A percentile compares a stretch with the other conserved stretches of the same genome.
phyloP scores from a whole-genome alignment of 2,329 filamentous ascomycete genomes.

The Pestalotiopsis sp. region DNA sequence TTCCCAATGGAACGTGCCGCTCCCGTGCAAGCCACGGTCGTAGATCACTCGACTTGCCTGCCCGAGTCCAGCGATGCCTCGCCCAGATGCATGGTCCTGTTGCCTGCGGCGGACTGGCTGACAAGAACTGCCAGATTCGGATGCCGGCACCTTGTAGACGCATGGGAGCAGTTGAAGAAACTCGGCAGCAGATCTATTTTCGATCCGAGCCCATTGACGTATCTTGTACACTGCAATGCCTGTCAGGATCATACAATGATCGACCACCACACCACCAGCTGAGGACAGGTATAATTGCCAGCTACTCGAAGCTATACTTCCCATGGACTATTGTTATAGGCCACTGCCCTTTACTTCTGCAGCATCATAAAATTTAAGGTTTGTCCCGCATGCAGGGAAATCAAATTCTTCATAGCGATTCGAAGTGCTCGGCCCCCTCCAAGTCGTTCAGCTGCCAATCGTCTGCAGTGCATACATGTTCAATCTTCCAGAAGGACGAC shows the following conservation, averaged over 20 bases:
- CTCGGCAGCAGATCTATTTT: neutral
- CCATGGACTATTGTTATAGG: neutral
- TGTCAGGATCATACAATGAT: neutral
- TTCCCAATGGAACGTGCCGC: constrained; percentile 7
- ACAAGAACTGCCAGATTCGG: neutral
- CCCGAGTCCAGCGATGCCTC: neutral
- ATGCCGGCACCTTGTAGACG: neutral
- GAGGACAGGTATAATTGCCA: neutral
- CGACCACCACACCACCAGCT: neutral
- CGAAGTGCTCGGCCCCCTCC: neutral
- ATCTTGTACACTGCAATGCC: neutral
- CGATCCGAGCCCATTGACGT: neutral
- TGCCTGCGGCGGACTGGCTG: neutral
- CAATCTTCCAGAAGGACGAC: neutral
- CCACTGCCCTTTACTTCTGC: neutral
- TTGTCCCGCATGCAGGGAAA: neutral
- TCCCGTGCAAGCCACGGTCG: constrained; percentile 5
- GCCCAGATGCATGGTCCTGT: neutral
- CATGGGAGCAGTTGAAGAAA: neutral
- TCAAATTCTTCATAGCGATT: neutral
- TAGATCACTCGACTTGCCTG: neutral
- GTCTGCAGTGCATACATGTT: neutral
- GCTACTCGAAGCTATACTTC: neutral
- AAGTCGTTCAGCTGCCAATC: neutral
- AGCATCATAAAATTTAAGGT: constrained; percentile 9